Conservation (phyloP, 495 filamentous ascomycete species). For the Aspergillus wentii region DNA sequence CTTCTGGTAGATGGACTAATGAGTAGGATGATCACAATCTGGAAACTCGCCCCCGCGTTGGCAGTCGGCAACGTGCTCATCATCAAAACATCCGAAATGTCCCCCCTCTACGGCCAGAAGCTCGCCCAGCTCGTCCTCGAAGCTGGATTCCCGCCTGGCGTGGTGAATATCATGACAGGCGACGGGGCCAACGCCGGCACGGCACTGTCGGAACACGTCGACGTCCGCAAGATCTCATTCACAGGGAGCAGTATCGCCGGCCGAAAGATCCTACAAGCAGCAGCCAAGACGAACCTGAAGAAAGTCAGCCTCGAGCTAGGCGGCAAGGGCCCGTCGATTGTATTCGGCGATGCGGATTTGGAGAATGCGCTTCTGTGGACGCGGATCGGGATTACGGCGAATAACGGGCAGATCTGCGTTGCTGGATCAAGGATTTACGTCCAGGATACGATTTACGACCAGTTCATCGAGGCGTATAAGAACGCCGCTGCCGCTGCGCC, state of each 20-base stretch:
- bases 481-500: slow-evolving; percentile 11
- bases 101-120: slow-evolving; percentile 84
- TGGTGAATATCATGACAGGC: slow-evolving; percentile 84
- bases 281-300: slow-evolving; percentile 46
- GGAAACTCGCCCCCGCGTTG: slow-evolving; percentile 53
- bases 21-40: slow-evolving; percentile 72
- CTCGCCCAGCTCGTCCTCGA: slow-evolving; percentile 74
- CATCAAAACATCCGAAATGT: slow-evolving; percentile 87
- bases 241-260: slow-evolving; percentile 21
- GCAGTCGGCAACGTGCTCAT: slow-evolving; percentile 62
- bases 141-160: slow-evolving; percentile 83
- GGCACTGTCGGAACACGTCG: slow-evolving; percentile 68
- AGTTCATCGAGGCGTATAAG: slow-evolving; percentile 41
- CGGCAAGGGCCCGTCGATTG: slow-evolving; percentile 39
- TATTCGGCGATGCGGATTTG: slow-evolving; percentile 42
- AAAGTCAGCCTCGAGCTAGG: slow-evolving; percentile 40
- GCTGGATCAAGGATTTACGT: slow-evolving; percentile 49
- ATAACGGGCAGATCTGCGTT: slow-evolving; percentile 52
- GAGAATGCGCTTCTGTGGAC: slow-evolving; percentile 36
- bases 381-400: slow-evolving; percentile 38
- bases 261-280: slow-evolving; percentile 21
- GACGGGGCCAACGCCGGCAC: slow-evolving; percentile 73
- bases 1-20: slow-evolving; percentile 48
- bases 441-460: slow-evolving; percentile 50
- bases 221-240: slow-evolving; percentile 68